Percentiles rank a stretch among this genome's conserved stretches.
phyloP scores from a whole-genome alignment of 2,329 filamentous ascomycete genomes.

The Dothideomycetes sp. region DNA sequence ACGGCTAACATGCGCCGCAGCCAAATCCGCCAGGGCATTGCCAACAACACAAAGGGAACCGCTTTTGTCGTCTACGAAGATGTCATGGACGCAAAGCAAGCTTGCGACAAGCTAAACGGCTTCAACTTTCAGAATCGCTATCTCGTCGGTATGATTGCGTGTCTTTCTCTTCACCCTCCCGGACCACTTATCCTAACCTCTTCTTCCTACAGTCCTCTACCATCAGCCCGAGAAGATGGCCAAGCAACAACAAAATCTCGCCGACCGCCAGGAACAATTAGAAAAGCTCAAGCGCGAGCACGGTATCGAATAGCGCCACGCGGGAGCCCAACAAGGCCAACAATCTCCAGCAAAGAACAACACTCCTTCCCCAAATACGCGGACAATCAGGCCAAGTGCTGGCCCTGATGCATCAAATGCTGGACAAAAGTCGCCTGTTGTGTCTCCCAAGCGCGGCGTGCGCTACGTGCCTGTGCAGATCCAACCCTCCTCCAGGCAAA shows the following conservation, averaged over 20 bases:
- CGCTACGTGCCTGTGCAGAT: neutral
- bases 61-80: constrained; percentile 99
- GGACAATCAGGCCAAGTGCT: neutral
- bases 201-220: constrained; percentile 51
- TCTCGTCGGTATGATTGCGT: constrained; percentile 65
- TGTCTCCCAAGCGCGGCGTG: constrained; percentile 10
- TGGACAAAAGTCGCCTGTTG: constrained; percentile 5
- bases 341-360: neutral
- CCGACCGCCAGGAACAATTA: constrained; percentile 90
- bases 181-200: neutral
- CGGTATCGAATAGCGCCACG: constrained; percentile 55
- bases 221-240: constrained; percentile 70
- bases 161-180: neutral
- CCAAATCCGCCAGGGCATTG: constrained; percentile 97
- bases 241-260: constrained; percentile 86
- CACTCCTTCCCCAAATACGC: neutral
- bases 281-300: constrained; percentile 96
- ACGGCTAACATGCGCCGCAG: constrained; percentile 34
- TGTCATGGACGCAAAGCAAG: constrained; percentile 96
- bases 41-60: constrained; percentile 93
- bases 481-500: neutral
- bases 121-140: constrained; percentile 99
- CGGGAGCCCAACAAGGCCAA: constrained; percentile 17
- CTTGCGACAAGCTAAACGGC: constrained; percentile 98
- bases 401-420: neutral